Evolutionary conservation across 495 filamentous ascomycete genomes (phyloP).

Genomic region (Lophiostoma macrostomum): DNA sequence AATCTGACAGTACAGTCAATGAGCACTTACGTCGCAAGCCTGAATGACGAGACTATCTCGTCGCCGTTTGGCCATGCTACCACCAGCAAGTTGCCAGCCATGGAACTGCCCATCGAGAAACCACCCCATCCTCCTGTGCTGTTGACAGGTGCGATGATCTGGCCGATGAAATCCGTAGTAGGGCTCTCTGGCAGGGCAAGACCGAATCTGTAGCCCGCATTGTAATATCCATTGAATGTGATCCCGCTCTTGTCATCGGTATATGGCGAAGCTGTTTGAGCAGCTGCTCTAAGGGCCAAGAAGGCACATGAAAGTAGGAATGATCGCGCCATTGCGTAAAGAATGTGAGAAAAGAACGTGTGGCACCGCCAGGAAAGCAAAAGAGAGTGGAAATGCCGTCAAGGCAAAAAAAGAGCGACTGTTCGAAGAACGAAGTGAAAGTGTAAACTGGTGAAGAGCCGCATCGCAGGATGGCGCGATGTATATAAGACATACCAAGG

Average conservation of each 20-base stretch:
- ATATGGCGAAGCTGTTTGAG: conserved; percentile 31
- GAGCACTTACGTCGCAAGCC: conserved; percentile 33
- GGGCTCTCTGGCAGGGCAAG: conserved; percentile 40
- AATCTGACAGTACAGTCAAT: neutral
- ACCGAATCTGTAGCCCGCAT: conserved; percentile 40
- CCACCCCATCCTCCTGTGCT: conserved; percentile 37
- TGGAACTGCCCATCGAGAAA: conserved; percentile 37
- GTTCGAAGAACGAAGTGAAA: conserved; percentile 7
- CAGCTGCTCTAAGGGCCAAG: conserved; percentile 1
- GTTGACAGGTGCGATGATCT: conserved; percentile 36
- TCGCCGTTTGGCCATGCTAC: conserved; percentile 43
- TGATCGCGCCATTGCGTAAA: conserved; percentile 14
- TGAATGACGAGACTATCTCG: conserved; percentile 39
- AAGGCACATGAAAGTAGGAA: conserved; percentile 7
- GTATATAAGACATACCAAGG: neutral
- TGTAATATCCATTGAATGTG: conserved; percentile 38
- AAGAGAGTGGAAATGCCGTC: conserved; percentile 17
- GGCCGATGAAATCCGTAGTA: conserved; percentile 43
- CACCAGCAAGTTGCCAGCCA: conserved; percentile 43
- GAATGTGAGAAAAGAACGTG: neutral
- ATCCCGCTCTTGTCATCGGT: conserved; percentile 43
- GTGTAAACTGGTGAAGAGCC: neutral
- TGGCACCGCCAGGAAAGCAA: neutral
- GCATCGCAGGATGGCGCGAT: no score
- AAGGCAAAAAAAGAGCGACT: conserved; percentile 20